Evolutionary conservation across 2,329 filamentous ascomycete genomes (phyloP).

Genomic region (Fusarium globosum): DNA sequence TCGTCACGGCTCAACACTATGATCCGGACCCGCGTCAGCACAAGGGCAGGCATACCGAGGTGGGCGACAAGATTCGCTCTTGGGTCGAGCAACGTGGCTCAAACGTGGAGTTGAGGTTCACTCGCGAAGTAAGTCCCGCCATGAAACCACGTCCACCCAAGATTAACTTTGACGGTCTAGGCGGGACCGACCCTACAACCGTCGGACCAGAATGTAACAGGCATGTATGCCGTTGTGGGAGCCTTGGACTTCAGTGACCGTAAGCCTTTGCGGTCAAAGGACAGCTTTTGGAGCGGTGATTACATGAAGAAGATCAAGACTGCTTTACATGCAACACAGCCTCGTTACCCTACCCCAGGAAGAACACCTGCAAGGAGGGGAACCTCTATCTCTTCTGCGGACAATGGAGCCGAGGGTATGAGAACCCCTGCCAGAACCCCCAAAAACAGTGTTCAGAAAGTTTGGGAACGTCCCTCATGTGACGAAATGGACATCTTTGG

Average conservation of each 20-base stretch:
- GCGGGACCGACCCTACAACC: no score
- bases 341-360: background rate
- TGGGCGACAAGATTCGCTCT: background rate
- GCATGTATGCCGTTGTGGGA: background rate
- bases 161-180: no score
- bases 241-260: background rate
- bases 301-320: background rate
- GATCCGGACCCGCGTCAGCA: background rate
- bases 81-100: background rate
- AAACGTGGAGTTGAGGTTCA: background rate
- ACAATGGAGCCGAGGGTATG: background rate
- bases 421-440: background rate
- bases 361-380: background rate
- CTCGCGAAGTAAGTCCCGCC: background rate
- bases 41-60: background rate
- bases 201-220: background rate
- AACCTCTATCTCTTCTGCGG: background rate
- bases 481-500: no score
- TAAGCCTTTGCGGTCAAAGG: background rate
- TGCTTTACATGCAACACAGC: background rate
- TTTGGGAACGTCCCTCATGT: background rate
- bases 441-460: background rate
- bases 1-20: background rate
- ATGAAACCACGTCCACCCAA: no score
- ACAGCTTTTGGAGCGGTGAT: background rate